Conservation (phyloP, 2,329 filamentous ascomycete genomes). For the Metarhizium guizhouense region DNA sequence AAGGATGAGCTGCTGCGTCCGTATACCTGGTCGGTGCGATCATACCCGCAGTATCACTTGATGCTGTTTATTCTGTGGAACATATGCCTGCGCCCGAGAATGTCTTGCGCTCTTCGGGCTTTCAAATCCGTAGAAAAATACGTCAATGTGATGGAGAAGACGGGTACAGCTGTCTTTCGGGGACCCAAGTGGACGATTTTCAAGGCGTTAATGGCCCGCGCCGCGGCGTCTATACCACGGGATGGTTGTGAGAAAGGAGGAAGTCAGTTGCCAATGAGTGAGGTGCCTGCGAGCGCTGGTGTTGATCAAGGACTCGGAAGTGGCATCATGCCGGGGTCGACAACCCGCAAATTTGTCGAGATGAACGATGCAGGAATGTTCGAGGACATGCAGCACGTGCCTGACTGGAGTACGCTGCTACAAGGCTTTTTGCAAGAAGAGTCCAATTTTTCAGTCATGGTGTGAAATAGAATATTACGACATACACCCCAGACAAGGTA, state of each 20-base stretch:
- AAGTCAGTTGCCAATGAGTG: not conserved
- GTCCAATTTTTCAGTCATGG: slow-evolving; percentile 13
- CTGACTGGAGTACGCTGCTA: slow-evolving; percentile 20
- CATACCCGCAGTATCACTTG: slow-evolving; percentile 33
- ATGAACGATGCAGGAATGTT: not conserved
- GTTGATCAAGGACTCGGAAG: not conserved
- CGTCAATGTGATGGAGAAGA: slow-evolving; percentile 1
- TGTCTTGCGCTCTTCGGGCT: slow-evolving; percentile 16
- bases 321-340: not conserved
- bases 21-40: slow-evolving; percentile 28
- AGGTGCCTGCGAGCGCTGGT: not conserved
- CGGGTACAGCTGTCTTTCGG: not conserved
- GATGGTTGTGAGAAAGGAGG: not conserved
- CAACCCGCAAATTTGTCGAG: not conserved
- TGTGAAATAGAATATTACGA: not conserved
- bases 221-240: slow-evolving; percentile 13
- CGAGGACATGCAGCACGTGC: slow-evolving; percentile 9
- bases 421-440: slow-evolving; percentile 20
- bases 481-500: not conserved
- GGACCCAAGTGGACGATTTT: slow-evolving; percentile 23
- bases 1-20: slow-evolving; percentile 27
- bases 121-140: slow-evolving; percentile 19
- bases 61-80: slow-evolving; percentile 35
- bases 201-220: slow-evolving; percentile 21
- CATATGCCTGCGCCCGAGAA: slow-evolving; percentile 28